Conservation (phyloP, 352 stramenopile species). For the Aphanomyces euteiches region DNA sequence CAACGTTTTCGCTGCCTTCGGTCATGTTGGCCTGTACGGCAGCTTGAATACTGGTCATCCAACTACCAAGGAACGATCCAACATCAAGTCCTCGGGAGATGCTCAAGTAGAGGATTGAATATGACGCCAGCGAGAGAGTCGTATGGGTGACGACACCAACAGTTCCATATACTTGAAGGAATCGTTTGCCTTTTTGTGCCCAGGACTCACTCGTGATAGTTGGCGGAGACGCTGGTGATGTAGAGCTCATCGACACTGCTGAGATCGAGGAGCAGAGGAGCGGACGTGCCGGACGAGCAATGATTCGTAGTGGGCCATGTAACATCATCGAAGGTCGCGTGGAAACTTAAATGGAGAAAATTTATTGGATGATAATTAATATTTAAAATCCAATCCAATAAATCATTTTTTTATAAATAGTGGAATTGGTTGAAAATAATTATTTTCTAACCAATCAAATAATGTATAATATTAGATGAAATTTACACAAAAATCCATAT, state of each 20-base stretch:
- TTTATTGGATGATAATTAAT: too few species aligned
- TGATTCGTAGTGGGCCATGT: background rate
- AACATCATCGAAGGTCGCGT: background rate
- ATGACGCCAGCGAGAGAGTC: conserved; percentile 66
- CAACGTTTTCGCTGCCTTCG: background rate
- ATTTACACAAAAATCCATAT: too few species aligned
- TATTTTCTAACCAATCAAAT: too few species aligned
- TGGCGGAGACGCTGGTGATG: conserved; percentile 4
- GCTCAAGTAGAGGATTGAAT: conserved; percentile 69
- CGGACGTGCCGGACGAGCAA: background rate
- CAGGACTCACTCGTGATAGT: conserved; percentile 40
- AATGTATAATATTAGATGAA: too few species aligned
- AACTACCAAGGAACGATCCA: conserved; percentile 47
- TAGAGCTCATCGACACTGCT: background rate
- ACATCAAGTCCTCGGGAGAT: conserved; percentile 72
- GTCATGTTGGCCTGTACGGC: conserved; percentile 49
- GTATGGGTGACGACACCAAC: conserved; percentile 75
- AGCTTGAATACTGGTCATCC: conserved; percentile 37
- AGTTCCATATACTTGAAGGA: conserved; percentile 74
- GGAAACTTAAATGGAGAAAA: too few species aligned
- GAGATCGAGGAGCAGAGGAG: background rate
- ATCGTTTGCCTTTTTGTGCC: conserved; percentile 70
- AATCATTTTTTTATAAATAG: too few species aligned
- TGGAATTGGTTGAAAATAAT: too few species aligned
- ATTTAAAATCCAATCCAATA: too few species aligned